These are phyloP conservation scores for Claviceps monticola DNA, from an alignment of 2,329 filamentous ascomycete genomes.

Conservation along the genomic window DNA sequence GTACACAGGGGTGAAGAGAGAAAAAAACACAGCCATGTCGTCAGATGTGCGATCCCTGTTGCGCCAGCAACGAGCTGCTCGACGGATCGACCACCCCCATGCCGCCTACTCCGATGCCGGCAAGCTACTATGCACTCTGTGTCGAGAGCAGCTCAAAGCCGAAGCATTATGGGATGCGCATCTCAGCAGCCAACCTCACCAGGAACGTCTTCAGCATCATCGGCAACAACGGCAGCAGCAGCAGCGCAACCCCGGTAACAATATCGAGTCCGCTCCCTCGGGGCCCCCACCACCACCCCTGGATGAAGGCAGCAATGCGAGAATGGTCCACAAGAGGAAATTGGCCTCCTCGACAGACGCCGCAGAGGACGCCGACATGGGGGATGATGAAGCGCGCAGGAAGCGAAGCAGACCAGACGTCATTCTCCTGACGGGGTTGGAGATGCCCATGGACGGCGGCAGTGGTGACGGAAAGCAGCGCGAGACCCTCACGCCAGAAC, in stretches of 20 bases:
- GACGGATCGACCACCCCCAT: constrained; percentile 57
- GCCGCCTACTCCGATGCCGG: constrained; percentile 55
- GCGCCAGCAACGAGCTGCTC: constrained; percentile 60
- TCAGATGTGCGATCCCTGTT: constrained; percentile 63
- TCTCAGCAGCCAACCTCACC: constrained; percentile 32
- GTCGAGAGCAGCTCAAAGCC: constrained; percentile 48
- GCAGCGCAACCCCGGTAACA: constrained; percentile 1
- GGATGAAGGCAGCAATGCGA: constrained; percentile 6
- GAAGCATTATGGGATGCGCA: constrained; percentile 57
- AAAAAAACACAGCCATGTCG: constrained; percentile 38
- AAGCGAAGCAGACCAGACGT: constrained; percentile 33
- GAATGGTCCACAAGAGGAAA: constrained; percentile 19
- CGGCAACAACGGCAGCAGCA: constrained; percentile 11
- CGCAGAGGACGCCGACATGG: constrained; percentile 21
- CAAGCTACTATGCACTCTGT: constrained; percentile 53
- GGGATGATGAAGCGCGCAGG: constrained; percentile 18
- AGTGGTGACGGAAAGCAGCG: constrained; percentile 5
- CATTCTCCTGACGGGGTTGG: constrained; percentile 2
- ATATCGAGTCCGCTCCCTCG: constrained; percentile 7
- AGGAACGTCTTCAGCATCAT: constrained; percentile 12
- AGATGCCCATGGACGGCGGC: not conserved
- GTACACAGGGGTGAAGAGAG: not conserved
- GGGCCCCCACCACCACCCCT: not conserved
- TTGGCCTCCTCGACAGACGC: constrained; percentile 14
- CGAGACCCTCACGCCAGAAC: constrained; percentile 9